Percentiles rank a stretch among this genome's conserved stretches.
Evolutionary conservation across 23 red algal species (phyloP).

Genomic region (Gracilaria gracilis): DNA sequence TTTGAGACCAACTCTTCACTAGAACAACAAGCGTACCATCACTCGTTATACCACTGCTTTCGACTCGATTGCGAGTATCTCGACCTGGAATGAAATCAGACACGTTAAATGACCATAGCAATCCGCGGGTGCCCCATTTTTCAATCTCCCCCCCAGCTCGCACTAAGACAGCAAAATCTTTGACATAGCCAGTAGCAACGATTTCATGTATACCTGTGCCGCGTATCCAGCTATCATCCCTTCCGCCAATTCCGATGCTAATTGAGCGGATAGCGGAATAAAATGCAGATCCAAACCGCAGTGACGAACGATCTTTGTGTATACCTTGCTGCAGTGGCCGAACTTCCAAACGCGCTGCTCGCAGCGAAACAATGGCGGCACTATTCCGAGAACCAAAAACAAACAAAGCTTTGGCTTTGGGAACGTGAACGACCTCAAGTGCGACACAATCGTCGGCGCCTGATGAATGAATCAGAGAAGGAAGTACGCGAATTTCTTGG

Average conservation of each 20-base stretch:
- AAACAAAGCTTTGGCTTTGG: slow-evolving; percentile 11
- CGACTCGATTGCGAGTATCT: slow-evolving; percentile 4
- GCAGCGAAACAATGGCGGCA: slow-evolving; percentile 46
- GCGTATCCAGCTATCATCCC: slow-evolving; percentile 42
- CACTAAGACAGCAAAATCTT: neutral
- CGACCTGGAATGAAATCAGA: slow-evolving; percentile 35
- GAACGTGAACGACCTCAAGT: slow-evolving; percentile 14
- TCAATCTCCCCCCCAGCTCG: slow-evolving; percentile 57
- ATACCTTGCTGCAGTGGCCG: slow-evolving; percentile 21
- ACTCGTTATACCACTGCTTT: slow-evolving; percentile 31
- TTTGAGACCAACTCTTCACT: neutral
- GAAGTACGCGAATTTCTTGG: slow-evolving; percentile 39
- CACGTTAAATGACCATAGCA: slow-evolving; percentile 54
- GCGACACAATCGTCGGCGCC: slow-evolving; percentile 28
- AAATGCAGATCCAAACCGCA: slow-evolving; percentile 62
- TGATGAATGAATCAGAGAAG: slow-evolving; percentile 20
- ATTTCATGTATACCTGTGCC: slow-evolving; percentile 45
- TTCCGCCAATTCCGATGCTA: slow-evolving; percentile 28
- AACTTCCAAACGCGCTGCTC: slow-evolving; percentile 25
- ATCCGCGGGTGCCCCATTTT: slow-evolving; percentile 43
- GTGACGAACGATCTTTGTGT: slow-evolving; percentile 9
- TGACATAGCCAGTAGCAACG: neutral
- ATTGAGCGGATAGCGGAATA: slow-evolving; percentile 61
- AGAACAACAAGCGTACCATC: slow-evolving; percentile 51
- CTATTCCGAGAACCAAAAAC: slow-evolving; percentile 55